These are phyloP conservation scores for Insectozyma bohioensis DNA, from an alignment of 1,139 yeast species.

Conservation along the genomic window DNA sequence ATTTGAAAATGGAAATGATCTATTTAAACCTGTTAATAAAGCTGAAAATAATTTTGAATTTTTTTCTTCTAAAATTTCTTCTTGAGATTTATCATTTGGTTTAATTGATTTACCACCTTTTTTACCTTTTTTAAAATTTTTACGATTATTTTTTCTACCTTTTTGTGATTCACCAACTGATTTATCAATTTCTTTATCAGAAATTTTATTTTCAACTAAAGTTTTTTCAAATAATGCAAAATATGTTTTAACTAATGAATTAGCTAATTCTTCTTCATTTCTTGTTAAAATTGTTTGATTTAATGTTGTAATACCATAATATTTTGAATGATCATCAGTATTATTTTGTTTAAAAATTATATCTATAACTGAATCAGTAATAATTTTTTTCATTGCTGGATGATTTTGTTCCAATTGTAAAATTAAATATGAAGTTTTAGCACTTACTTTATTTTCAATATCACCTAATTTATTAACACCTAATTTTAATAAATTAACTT, in stretches of 20 bases:
- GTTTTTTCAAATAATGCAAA: constrained; percentile 84
- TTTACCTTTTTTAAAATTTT: constrained; percentile 50
- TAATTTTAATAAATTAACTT: constrained; percentile 80
- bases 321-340: constrained; percentile 82
- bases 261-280: constrained; percentile 76
- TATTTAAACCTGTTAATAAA: constrained; percentile 88
- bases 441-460: constrained; percentile 83
- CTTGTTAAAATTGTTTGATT: constrained; percentile 89
- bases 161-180: constrained; percentile 39
- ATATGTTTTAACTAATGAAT: constrained; percentile 77
- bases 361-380: constrained; percentile 79
- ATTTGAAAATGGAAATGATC: constrained; percentile 92
- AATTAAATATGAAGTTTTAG: constrained; percentile 81
- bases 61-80: constrained; percentile 78
- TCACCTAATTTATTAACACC: constrained; percentile 96
- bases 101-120: constrained; percentile 84
- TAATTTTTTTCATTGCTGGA: constrained; percentile 90
- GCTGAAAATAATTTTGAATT: constrained; percentile 86
- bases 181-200: constrained; percentile 40
- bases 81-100: constrained; percentile 60
- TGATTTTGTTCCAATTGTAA: constrained; percentile 85
- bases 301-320: constrained; percentile 82
- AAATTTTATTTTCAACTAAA: constrained; percentile 62
- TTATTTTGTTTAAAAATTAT: constrained; percentile 66
- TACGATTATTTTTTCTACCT: constrained; percentile 56